Evolutionary conservation across 371 early-diverging fungal species (phyloP), one percentile per base, ranked within the genome.

Genomic region (Rhizopus microsporus): DNA sequence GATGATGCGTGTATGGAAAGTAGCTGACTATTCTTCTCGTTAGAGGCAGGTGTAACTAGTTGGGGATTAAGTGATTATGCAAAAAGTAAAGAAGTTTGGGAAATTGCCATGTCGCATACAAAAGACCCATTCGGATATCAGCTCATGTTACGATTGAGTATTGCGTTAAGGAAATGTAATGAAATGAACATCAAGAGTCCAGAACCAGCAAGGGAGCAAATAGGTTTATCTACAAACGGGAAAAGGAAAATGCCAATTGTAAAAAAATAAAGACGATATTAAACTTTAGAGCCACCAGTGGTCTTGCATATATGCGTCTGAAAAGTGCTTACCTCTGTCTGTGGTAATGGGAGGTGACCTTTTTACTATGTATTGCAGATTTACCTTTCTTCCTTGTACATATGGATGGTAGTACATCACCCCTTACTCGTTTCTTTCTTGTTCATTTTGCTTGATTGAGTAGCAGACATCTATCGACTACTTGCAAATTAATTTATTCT

Each of bases 41-140:
- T 55, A 69, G 72, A 83, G 54, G 71, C 78, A 5, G 84, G 84
- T 32, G 69, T 80, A 1, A 75, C 79, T 0, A 62, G 69, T 13
- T 81, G 79, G 81, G 56, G 72, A n/a, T 57, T 72, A 30, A 69
- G 70, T 46, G 50, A 69, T 15, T 53, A 67, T 3, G 69, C 71
- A 23, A 77, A 78, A 47, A 64, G 60, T 13, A 51, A 65, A 17
- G 59, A 65, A 48, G 17, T 50, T 15, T 72, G 72, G 72, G 62
- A 72, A 32, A 32, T 29, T 13, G 69, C 66, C 5, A 38, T 66
- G n/a, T 37, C 60, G 5, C 66, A 51, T 55, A 54, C 63, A 46
- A 68, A 72, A 17, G 62, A 66, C n/a, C 45, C 59, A 10, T 69
- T 72, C 48, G 69, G 69, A 56, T 63, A 65, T 46, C 17, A 63